These are phyloP conservation scores for Boletus rubescentipes DNA, from an alignment of 768 basidiomycete genomes.

Conservation along the genomic window DNA sequence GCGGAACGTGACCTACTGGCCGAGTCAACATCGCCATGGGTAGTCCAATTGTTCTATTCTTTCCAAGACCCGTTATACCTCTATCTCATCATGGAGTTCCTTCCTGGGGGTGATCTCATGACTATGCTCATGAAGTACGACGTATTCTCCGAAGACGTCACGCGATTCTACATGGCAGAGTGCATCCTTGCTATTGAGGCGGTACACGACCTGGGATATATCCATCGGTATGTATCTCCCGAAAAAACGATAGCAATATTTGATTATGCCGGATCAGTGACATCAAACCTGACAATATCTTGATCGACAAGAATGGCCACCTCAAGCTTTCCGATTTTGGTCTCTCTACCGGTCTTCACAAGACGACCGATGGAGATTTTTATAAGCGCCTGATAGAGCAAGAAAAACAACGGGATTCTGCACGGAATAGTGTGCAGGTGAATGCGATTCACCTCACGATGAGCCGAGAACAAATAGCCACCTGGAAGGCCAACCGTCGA, in stretches of 20 bases:
- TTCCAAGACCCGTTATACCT: slow-evolving; percentile 96
- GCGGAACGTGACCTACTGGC: slow-evolving; percentile 96
- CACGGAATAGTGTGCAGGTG: slow-evolving; percentile 95
- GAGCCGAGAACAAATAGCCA: slow-evolving; percentile 95
- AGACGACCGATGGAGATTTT: slow-evolving; percentile 89
- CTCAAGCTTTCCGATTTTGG: slow-evolving; percentile 98
- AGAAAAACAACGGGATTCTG: slow-evolving; percentile 59
- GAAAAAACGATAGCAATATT: background rate
- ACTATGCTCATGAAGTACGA: slow-evolving; percentile 99
- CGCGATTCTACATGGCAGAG: slow-evolving; percentile 98
- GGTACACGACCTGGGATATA: slow-evolving; percentile 97
- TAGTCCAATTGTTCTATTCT: slow-evolving; percentile 96
- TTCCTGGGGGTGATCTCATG: slow-evolving; percentile 96
- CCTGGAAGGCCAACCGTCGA: slow-evolving; percentile 98
- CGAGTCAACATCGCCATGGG: slow-evolving; percentile 96
- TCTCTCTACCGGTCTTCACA: slow-evolving; percentile 96
- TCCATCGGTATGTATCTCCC: slow-evolving; percentile 73
- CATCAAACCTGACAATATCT: slow-evolving; percentile 98
- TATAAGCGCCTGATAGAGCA: slow-evolving; percentile 90
- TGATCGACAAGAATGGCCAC: slow-evolving; percentile 96
- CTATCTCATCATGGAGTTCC: slow-evolving; percentile 95
- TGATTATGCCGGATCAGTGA: slow-evolving; percentile 54
- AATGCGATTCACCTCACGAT: slow-evolving; percentile 97
- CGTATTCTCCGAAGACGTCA: slow-evolving; percentile 97
- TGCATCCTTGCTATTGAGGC: slow-evolving; percentile 98